A percentile compares a stretch with the other conserved stretches of the same genome.
These are phyloP conservation scores for Cadophora malorum DNA, from an alignment of 2,329 filamentous ascomycete species.

Conservation along the genomic window DNA sequence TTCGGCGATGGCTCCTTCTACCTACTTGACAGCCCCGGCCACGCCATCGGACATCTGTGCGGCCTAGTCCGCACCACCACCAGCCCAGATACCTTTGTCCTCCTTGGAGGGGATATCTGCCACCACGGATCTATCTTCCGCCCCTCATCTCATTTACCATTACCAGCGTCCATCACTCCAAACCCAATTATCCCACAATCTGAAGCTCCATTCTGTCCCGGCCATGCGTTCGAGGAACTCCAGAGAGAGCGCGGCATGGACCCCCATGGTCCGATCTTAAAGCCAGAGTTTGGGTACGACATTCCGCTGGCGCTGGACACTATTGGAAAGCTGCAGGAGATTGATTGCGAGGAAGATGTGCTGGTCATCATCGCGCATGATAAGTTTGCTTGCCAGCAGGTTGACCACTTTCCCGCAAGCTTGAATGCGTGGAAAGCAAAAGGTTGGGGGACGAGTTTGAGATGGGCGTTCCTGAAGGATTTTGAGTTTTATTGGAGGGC, in stretches of 20 bases:
- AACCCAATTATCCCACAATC: slow-evolving; percentile 46
- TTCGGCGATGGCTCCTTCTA: slow-evolving; percentile 63
- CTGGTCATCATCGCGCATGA: slow-evolving; percentile 58
- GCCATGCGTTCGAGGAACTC: slow-evolving; percentile 49
- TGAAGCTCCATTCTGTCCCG: slow-evolving; percentile 47
- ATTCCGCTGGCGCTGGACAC: slow-evolving; percentile 47
- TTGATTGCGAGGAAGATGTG: slow-evolving; percentile 52
- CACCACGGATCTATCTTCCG: slow-evolving; percentile 54
- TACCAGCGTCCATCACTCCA: slow-evolving; percentile 48
- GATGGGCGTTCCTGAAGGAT: slow-evolving; percentile 59
- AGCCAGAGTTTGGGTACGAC: slow-evolving; percentile 38
- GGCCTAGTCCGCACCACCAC: slow-evolving; percentile 49
- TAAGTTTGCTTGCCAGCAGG: slow-evolving; percentile 47
- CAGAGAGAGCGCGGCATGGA: slow-evolving; percentile 44
- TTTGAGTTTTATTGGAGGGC: slow-evolving; percentile 43
- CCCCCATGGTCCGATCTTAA: slow-evolving; percentile 32
- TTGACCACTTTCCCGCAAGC: slow-evolving; percentile 59
- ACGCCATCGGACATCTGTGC: slow-evolving; percentile 50
- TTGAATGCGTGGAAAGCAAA: slow-evolving; percentile 53
- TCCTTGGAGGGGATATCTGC: slow-evolving; percentile 52
- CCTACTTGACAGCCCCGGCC: slow-evolving; percentile 52
- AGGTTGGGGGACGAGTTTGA: slow-evolving; percentile 29
- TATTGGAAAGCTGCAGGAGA: slow-evolving; percentile 52
- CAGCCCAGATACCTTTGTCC: slow-evolving; percentile 48
- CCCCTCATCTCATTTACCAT: slow-evolving; percentile 49